Evolutionary conservation across 345 rosid genomes (phyloP).

Genomic region (Camelina sativa): DNA sequence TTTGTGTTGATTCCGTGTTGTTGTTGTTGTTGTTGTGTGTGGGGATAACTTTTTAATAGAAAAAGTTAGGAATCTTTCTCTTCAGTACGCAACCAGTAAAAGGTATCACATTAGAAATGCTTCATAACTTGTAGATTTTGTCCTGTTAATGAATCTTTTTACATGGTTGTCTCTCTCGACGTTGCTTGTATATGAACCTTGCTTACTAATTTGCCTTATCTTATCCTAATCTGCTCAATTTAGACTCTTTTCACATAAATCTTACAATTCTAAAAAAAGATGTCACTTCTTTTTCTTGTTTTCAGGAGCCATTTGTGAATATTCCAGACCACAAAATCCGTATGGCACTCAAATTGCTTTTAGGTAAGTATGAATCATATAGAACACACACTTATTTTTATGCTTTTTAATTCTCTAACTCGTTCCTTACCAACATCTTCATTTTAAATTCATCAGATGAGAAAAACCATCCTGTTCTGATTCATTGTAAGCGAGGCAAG

Average conservation of each 20-base stretch:
- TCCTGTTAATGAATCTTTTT: constrained; percentile 29
- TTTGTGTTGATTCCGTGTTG: constrained; percentile 31
- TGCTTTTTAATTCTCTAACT: constrained; percentile 22
- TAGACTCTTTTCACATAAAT: constrained; percentile 1
- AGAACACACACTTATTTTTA: not conserved
- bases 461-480: constrained; percentile 87
- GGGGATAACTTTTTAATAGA: constrained; percentile 16
- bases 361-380: constrained; percentile 58
- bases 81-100: constrained; percentile 41
- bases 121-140: constrained; percentile 22
- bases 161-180: constrained; percentile 23
- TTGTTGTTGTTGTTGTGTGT: constrained; percentile 32
- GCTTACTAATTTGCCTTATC: constrained; percentile 25
- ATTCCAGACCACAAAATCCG: constrained; percentile 86
- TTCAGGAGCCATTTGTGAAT: constrained; percentile 94
- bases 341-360: constrained; percentile 76
- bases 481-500: constrained; percentile 97
- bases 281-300: not conserved
- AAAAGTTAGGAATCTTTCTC: constrained; percentile 30
- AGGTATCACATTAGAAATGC: constrained; percentile 43
- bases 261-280: not conserved
- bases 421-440: not conserved
- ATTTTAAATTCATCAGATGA: constrained; percentile 52
- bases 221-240: constrained; percentile 18
- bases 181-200: constrained; percentile 24